Percentiles rank a stretch among this genome's conserved stretches.
Conservation (phyloP, 345 rosid genomes). For the Populus tremula region DNA sequence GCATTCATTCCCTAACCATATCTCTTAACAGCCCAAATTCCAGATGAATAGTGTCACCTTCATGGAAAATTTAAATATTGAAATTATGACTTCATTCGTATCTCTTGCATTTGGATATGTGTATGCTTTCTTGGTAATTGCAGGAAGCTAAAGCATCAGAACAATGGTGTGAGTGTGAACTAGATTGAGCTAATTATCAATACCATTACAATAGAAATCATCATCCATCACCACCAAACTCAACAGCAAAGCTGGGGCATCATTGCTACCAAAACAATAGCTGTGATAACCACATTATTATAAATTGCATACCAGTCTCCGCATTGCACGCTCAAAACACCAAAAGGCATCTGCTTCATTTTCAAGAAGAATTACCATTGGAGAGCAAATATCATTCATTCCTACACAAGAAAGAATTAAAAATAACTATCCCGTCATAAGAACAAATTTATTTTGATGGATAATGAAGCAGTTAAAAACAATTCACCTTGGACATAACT, state of each 20-base stretch:
- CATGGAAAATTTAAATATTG: neutral
- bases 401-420: constrained; percentile 44
- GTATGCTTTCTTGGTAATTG: too few relatives aligned
- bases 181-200: neutral
- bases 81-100: neutral
- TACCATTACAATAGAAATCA: neutral
- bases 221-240: neutral
- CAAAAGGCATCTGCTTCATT: constrained; percentile 95
- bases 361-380: constrained; percentile 83
- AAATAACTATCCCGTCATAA: constrained; percentile 6
- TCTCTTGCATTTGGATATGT: too few relatives aligned
- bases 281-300: neutral
- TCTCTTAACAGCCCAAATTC: neutral
- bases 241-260: neutral
- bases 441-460: constrained; percentile 1
- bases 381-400: constrained; percentile 96
- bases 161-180: too few relatives aligned
- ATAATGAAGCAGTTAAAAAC: neutral
- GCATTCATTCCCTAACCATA: neutral
- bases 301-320: constrained; percentile 59
- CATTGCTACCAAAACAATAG: neutral
- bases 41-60: neutral
- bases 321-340: constrained; percentile 95
- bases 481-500: constrained; percentile 83
- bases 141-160: too few relatives aligned